Evolutionary conservation across 2,329 filamentous ascomycete genomes (phyloP), one percentile per base, ranked within the genome.

Genomic region (Apiospora sp.): DNA sequence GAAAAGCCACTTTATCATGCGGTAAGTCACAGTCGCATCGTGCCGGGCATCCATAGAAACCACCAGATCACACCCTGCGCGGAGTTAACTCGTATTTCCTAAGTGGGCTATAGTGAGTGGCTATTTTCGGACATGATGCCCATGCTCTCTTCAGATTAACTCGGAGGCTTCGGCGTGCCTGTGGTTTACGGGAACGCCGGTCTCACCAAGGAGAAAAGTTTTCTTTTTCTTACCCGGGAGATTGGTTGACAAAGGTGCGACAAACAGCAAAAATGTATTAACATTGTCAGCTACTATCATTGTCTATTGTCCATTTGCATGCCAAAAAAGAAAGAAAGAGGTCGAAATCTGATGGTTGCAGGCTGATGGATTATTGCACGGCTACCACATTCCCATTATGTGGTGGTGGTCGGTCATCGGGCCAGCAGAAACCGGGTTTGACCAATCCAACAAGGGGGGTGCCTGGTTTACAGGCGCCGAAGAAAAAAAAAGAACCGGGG

Each of bases 1-100:
- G 22, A 58, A 64, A 64, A n/a, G 58, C 34, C 58, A 64, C 58
- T 64, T 41, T 64, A 64, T n/a, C 13, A 64, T 7, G 34, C 34
- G 58, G 34, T 41, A 64, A 64, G 58, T 64, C 30, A n/a, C 12
- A n/a, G 22, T 34, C 34, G 54, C 19, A 64, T 41, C 58, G 34
- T 64, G 58, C 58, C 58, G 34, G 41, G 58, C 22, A 64, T 34
- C 58, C 58, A 64, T 64, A 6, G n/a, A n/a, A 41, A n/a, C 2
- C 58, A 64, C 19, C 58, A 64, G 10, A 64, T 64, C 58, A 64
- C 19, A 64, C 58, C 58, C 34, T 24, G n/a, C 58, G n/a, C 58
- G 58, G 58, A 64, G 58, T 22, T 64, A 41, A 34, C 58, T 64
- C 58, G 58, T 64, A 64, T 64, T 64, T 64, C 19, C 54, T 19